Percentiles rank a stretch among this genome's conserved stretches.
These are phyloP conservation scores for Babesia gibsoni DNA, from an alignment of 169 alveolate genomes.

Conservation along the genomic window DNA sequence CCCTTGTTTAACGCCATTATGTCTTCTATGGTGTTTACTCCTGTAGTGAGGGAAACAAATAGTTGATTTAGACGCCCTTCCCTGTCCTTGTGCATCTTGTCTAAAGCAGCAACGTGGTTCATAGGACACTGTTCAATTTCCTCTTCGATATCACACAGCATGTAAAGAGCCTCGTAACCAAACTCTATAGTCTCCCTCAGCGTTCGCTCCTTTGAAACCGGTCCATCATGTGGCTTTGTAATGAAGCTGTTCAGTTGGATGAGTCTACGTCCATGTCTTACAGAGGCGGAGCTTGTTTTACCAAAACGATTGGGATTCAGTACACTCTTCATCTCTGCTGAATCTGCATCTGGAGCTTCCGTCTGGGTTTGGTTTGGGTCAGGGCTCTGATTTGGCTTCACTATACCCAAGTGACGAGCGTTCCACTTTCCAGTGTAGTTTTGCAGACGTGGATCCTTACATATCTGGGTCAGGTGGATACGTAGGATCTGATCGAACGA, in stretches of 20 bases:
- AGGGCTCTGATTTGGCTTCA: not conserved
- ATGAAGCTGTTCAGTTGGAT: conserved; percentile 30
- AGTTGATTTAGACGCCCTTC: conserved; percentile 49
- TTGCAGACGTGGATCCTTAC: conserved; percentile 64
- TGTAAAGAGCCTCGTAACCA: conserved; percentile 59
- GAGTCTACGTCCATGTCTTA: conserved; percentile 57
- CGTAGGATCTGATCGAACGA: conserved; percentile 61
- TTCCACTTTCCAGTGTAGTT: conserved; percentile 59
- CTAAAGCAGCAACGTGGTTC: conserved; percentile 68
- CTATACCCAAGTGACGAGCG: conserved; percentile 45
- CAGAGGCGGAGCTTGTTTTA: conserved; percentile 55
- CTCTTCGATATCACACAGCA: conserved; percentile 56
- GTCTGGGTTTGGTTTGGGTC: not conserved
- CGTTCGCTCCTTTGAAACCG: conserved; percentile 21
- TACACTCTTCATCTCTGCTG: not conserved
- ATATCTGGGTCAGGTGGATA: conserved; percentile 60
- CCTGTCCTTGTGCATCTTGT: conserved; percentile 64
- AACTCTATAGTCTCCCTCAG: conserved; percentile 41
- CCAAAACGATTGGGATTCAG: conserved; percentile 54
- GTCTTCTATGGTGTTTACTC: conserved; percentile 13
- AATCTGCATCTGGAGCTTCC: not conserved
- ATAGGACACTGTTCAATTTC: conserved; percentile 65
- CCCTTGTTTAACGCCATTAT: conserved; percentile 55
- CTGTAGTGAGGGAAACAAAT: conserved; percentile 39
- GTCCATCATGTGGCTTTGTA: not conserved